phyloP scores from a whole-genome alignment of 345 rosid genomes.

The Hibiscus syriacus region DNA sequence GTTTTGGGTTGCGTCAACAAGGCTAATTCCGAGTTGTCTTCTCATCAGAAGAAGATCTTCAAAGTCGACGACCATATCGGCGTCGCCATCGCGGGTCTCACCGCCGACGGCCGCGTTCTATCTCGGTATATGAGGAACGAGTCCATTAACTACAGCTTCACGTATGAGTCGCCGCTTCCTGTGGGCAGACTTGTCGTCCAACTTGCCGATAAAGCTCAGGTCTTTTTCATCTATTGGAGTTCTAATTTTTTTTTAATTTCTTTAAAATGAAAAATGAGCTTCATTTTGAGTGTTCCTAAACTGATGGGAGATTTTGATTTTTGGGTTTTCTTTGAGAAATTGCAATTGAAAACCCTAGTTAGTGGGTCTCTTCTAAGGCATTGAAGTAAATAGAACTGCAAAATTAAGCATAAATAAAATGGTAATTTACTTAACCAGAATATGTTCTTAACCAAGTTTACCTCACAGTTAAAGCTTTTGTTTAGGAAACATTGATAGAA shows the following conservation, averaged over 20 bases:
- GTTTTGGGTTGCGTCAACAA: slow-evolving; percentile 90
- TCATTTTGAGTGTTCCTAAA: background rate
- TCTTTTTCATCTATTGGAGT: slow-evolving; percentile 9
- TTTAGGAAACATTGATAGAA: background rate
- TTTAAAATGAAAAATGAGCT: background rate
- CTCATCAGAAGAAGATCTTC: slow-evolving; percentile 97
- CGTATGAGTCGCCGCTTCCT: slow-evolving; percentile 88
- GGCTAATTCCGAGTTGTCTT: slow-evolving; percentile 90
- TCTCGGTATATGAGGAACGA: slow-evolving; percentile 96
- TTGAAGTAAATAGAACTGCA: background rate
- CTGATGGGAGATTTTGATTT: background rate
- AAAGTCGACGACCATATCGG: slow-evolving; percentile 97
- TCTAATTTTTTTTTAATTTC: background rate
- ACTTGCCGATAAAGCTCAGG: slow-evolving; percentile 99
- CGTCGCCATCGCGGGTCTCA: slow-evolving; percentile 91
- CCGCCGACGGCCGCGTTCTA: slow-evolving; percentile 96
- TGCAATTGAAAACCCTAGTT: background rate
- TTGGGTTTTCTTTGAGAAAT: slow-evolving; percentile 5
- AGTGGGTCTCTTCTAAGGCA: background rate
- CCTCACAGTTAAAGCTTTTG: background rate
- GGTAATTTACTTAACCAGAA: background rate
- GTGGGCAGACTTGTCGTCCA: slow-evolving; percentile 98
- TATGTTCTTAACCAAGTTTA: background rate
- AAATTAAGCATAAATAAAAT: background rate
- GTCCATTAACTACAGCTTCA: slow-evolving; percentile 73